Conservation (phyloP, 2,329 filamentous ascomycete genomes). For the Penicillium polonicum region DNA sequence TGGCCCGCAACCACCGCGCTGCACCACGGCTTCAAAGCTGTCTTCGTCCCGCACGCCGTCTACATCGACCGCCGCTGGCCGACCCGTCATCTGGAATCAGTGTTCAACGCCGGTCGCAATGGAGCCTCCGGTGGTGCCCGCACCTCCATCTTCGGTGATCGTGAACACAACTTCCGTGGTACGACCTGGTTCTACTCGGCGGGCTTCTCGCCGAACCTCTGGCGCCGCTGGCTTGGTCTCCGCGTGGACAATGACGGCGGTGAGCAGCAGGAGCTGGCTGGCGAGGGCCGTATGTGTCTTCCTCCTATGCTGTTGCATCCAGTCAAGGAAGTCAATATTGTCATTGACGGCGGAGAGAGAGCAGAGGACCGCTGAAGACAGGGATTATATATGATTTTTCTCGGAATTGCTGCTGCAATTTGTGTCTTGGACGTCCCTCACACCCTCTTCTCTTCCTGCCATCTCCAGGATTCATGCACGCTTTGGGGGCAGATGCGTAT, state of each 20-base stretch:
- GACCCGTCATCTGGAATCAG: conserved; percentile 68
- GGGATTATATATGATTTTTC: not conserved
- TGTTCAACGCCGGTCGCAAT: conserved; percentile 77
- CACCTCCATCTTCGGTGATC: conserved; percentile 73
- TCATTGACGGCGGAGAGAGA: conserved; percentile 41
- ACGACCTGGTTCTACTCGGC: conserved; percentile 92
- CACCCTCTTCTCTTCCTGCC: not conserved
- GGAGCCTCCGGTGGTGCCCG: conserved; percentile 71
- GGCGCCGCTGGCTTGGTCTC: conserved; percentile 81
- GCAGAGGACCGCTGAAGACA: conserved; percentile 21
- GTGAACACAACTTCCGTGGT: conserved; percentile 84
- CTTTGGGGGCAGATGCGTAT: not conserved
- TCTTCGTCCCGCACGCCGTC: conserved; percentile 84
- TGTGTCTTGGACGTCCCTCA: not conserved
- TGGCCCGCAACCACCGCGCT: conserved; percentile 85
- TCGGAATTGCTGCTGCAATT: not conserved
- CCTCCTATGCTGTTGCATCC: conserved; percentile 89
- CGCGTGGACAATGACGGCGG: conserved; percentile 76
- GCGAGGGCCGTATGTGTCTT: conserved; percentile 85
- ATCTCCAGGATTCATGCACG: not conserved
- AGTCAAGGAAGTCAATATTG: conserved; percentile 69
- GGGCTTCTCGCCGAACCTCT: conserved; percentile 76
- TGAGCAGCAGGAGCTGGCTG: conserved; percentile 69
- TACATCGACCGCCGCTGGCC: conserved; percentile 89
- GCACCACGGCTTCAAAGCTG: conserved; percentile 89